Evolutionary conservation across 805 yeast genomes (phyloP), one percentile per base, ranked within the genome.

Genomic region (Trichomonascus vanleenenianus): DNA sequence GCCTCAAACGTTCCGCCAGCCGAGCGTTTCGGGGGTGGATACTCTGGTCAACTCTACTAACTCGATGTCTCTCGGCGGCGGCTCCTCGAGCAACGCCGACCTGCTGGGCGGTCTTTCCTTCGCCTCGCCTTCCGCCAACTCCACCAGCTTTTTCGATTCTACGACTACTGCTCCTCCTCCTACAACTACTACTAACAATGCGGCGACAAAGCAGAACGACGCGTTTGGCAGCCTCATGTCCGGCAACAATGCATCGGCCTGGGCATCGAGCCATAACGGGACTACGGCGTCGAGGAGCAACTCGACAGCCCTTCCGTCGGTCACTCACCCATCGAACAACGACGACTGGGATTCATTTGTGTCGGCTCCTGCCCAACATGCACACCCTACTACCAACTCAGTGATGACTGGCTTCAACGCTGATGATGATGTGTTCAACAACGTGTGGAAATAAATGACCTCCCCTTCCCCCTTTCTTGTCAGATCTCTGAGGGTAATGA

Each of bases 381-480:
- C 8, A 4, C 27, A 22, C 27, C 27, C 51, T n/a, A 36, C 46
- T n/a, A 48, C 47, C 37, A 45, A 43, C 52, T 45, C 36, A 44
- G 30, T 46, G 47, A 18, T 66, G 33, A 22, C 25, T 42, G 30
- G 27, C 27, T 22, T 22, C 8, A 8, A 22, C 7, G 27, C 27
- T 8, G 45, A 58, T 8, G 70, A 65, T 37, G 68, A 64, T 36
- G 44, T 63, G 10, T 64, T 62, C 49, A 58, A 58, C 14, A 66
- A 65, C 45, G 69, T 65, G 16, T 66, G 70, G 70, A 57, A 51
- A 40, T 65, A 46, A 12, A 19, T n/a, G 30, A 19, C 4, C 27
- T 8, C 27, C 27, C n/a, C n/a, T n/a, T n/a, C n/a, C n/a, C n/a
- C n/a, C n/a, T n/a, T n/a, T n/a, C n/a, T n/a, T n/a, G n/a, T n/a